phyloP scores from a whole-genome alignment of 2,329 filamentous ascomycete genomes.

The Aspergillus ochraceus region DNA sequence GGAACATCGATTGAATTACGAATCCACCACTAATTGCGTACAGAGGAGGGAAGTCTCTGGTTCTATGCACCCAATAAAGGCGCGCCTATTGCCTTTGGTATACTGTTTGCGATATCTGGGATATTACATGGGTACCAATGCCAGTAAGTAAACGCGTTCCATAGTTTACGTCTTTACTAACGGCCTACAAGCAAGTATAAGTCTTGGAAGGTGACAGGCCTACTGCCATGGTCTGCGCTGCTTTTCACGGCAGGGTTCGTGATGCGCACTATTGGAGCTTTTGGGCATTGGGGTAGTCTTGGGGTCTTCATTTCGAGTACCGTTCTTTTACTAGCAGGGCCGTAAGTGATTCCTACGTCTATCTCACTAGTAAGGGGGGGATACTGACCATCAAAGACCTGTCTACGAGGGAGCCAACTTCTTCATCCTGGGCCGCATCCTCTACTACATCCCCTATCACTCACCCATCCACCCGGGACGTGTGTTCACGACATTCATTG shows the following conservation, averaged over 20 bases:
- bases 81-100: conserved; percentile 41
- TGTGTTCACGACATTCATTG: conserved; percentile 60
- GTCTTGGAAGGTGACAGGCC: conserved; percentile 43
- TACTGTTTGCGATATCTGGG: conserved; percentile 41
- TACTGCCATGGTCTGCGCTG: conserved; percentile 43
- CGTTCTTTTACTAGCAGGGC: conserved; percentile 41
- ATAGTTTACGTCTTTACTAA: conserved; percentile 3
- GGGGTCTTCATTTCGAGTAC: conserved; percentile 40
- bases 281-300: conserved; percentile 37
- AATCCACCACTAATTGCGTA: conserved; percentile 9
- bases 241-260: conserved; percentile 43
- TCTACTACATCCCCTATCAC: conserved; percentile 52
- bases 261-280: conserved; percentile 37
- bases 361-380: neutral
- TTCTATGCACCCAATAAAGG: conserved; percentile 45
- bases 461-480: conserved; percentile 55
- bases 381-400: conserved; percentile 24
- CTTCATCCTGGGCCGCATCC: conserved; percentile 53
- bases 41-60: conserved; percentile 39
- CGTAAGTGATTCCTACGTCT: conserved; percentile 24
- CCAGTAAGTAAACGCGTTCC: conserved; percentile 23
- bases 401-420: conserved; percentile 51
- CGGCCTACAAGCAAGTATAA: conserved; percentile 34
- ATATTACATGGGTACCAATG: conserved; percentile 40
- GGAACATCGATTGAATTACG: neutral